Base-by-base conservation (phyloP, 2,329 filamentous ascomycete species). In the Aspergillus arachidicola region DNA sequence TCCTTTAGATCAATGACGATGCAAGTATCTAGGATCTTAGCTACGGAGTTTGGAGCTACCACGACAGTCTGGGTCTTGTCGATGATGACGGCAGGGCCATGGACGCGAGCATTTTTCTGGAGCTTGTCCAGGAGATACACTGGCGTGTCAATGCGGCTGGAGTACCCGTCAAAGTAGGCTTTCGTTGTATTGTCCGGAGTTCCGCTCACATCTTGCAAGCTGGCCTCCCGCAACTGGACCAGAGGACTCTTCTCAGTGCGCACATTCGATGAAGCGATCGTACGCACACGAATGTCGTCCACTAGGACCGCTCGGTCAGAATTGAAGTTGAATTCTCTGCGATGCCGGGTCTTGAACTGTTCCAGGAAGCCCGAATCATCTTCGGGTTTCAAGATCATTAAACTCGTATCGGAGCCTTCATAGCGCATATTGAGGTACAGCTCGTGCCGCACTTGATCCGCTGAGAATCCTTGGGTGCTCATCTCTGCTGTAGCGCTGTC, bases 241-340 rank as follows among this genome's bases (percentile, higher is more conserved):
- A 89, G 82, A 1, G 88, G 86, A 7, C 81, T 85, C 85, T 73
- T 93, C 87, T 62, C 86, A 80, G 76, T 91, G 89, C 66, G 86
- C 75, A 65, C 82, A 80, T 28, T 84, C 78, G 14, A 86, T 78
- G 51, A 87, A 80, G 92, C 93, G 64, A 96, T 96, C 7, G 92
- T 93, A 57, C 94, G 87, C 4, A 94, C 92, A 57, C 94, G 88
- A 4, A 97, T 91, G 73, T 97, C 94, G 64, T 97, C 94, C 2
- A 97, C 86, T 41, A 97, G 91, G 55, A 97, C 91, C 60, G 96
- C 90, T 57, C 93, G 85, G 59, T 96, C 92, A 16, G 87, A 88
- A 0, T 92, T 95, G 74, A 97, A 97, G 0, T 93, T 93, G 73
- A 97, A 97, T 72, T 97, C 94, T 71, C 94, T 91, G 56, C 92